These are phyloP conservation scores for Paecilomyces variotii DNA, from an alignment of 2,329 filamentous ascomycete species.

Conservation along the genomic window DNA sequence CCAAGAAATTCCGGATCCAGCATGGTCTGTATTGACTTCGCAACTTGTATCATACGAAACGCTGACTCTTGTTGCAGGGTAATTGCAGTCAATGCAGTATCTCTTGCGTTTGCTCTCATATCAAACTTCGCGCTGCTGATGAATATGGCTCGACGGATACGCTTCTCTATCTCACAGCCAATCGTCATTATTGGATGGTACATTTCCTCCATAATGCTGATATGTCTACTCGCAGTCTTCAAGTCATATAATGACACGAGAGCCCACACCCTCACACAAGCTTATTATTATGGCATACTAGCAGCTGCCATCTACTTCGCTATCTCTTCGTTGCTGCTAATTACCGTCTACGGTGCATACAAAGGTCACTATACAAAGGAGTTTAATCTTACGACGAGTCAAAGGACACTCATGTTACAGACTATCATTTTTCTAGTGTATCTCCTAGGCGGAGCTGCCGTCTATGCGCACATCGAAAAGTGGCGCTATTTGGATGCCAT, in stretches of 20 bases:
- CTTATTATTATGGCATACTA: conserved; percentile 54
- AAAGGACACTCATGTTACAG: conserved; percentile 45
- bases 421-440: conserved; percentile 36
- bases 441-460: conserved; percentile 29
- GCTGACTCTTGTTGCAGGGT: conserved; percentile 28
- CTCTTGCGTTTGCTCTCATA: conserved; percentile 45
- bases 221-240: conserved; percentile 32
- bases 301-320: conserved; percentile 51
- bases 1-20: conserved; percentile 43
- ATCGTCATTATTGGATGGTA: conserved; percentile 55
- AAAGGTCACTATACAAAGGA: conserved; percentile 48
- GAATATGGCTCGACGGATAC: conserved; percentile 51
- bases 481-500: conserved; percentile 29
- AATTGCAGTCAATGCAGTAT: conserved; percentile 48
- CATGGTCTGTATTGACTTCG: conserved; percentile 33
- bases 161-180: conserved; percentile 50
- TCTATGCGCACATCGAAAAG: conserved; percentile 28
- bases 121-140: conserved; percentile 49
- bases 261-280: conserved; percentile 44
- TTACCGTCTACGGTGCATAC: conserved; percentile 50
- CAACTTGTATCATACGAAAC: background rate
- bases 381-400: conserved; percentile 48
- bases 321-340: conserved; percentile 45
- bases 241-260: conserved; percentile 13
- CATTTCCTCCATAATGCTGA: conserved; percentile 46